phyloP scores from a whole-genome alignment of 225 moss, liverwort and hornwort species.

The Climacium dendroides region DNA sequence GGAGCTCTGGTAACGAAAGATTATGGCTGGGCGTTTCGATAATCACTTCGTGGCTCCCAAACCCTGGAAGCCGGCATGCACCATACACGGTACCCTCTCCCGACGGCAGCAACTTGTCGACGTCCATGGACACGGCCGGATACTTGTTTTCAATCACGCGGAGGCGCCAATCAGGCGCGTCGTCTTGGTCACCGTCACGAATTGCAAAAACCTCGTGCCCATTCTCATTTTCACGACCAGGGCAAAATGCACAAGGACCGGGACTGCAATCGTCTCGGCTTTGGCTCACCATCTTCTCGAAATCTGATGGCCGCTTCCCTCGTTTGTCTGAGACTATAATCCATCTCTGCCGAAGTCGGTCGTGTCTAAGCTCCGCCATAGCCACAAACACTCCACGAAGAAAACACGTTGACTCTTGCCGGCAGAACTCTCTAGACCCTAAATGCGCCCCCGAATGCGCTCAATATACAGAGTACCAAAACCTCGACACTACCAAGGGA shows the following conservation, averaged over 20 bases:
- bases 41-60: slow-evolving; percentile 71
- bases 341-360: slow-evolving; percentile 57
- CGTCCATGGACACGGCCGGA: slow-evolving; percentile 42
- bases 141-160: slow-evolving; percentile 51
- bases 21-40: slow-evolving; percentile 61
- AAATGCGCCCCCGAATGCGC: neutral
- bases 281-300: neutral
- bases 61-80: slow-evolving; percentile 39
- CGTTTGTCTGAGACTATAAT: slow-evolving; percentile 57
- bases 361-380: slow-evolving; percentile 63
- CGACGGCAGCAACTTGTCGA: neutral
- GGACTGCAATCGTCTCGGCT: neutral
- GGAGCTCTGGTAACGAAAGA: slow-evolving; percentile 27
- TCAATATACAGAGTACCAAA: neutral
- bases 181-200: slow-evolving; percentile 11
- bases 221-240: slow-evolving; percentile 32
- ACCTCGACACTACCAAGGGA: neutral
- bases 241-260: slow-evolving; percentile 65
- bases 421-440: neutral
- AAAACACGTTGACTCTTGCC: neutral
- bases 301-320: slow-evolving; percentile 54
- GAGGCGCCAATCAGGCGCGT: slow-evolving; percentile 48
- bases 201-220: slow-evolving; percentile 41
- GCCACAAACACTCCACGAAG: neutral
- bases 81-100: slow-evolving; percentile 17